Evolutionary conservation across 257 asterid genomes (phyloP).

Genomic region (Plantago ovata): DNA sequence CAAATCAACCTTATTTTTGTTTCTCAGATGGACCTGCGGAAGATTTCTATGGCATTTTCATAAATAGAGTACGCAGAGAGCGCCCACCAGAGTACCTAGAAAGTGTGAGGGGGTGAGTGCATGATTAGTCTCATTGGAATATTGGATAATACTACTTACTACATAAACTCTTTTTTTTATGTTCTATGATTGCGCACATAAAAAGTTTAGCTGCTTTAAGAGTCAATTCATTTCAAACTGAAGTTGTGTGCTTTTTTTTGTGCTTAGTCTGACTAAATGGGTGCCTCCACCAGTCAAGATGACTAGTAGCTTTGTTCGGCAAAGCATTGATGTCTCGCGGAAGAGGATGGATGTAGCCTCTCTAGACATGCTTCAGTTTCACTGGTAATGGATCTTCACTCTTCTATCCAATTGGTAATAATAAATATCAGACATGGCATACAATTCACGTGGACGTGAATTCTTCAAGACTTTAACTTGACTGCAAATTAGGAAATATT

Average conservation of each 20-base stretch:
- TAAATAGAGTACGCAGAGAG: conserved; percentile 90
- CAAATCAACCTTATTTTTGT: neutral
- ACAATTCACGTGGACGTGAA: neutral
- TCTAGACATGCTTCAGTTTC: conserved; percentile 98
- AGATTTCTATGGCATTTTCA: conserved; percentile 91
- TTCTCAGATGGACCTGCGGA: conserved; percentile 95
- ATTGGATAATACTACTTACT: too few relatives aligned
- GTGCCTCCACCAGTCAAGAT: conserved; percentile 99
- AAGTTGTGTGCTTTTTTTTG: conserved; percentile 9
- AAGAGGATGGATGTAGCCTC: conserved; percentile 92
- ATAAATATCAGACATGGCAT: neutral
- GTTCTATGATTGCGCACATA: neutral
- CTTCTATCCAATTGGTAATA: neutral
- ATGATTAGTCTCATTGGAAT: neutral
- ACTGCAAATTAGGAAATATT: neutral
- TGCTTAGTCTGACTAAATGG: conserved; percentile 87
- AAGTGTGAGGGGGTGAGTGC: conserved; percentile 76
- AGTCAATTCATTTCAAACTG: neutral
- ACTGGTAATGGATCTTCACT: conserved; percentile 50
- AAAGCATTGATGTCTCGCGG: conserved; percentile 72
- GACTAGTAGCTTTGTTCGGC: conserved; percentile 73
- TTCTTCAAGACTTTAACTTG: neutral
- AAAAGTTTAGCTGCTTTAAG: neutral
- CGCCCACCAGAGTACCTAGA: conserved; percentile 89
- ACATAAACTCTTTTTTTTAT: neutral